Conservation (phyloP, 140 eudicot genomes). For the Cichorium intybus region DNA sequence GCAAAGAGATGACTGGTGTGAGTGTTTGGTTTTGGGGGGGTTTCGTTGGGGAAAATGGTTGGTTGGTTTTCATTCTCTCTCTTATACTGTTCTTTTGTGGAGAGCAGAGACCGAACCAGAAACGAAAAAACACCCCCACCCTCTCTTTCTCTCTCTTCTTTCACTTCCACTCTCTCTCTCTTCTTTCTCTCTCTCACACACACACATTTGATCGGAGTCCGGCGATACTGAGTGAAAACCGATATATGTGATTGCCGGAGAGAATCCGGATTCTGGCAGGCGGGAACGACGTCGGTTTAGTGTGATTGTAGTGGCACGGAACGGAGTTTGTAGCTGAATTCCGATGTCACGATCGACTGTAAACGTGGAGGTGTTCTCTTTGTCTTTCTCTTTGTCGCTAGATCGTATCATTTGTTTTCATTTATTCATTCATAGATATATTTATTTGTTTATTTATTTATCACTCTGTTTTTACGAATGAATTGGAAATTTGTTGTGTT, state of each 20-base stretch:
- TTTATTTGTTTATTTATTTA: background rate
- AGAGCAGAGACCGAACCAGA: conserved; percentile 35
- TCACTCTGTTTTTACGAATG: background rate
- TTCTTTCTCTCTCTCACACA: conserved; percentile 2
- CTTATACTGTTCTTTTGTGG: conserved; percentile 37
- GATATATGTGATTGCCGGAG: conserved; percentile 22
- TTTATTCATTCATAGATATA: too few species aligned
- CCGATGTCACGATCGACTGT: conserved; percentile 37
- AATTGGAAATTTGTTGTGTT: background rate
- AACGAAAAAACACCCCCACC: background rate
- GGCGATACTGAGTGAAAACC: conserved; percentile 5
- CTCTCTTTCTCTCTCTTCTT: conserved; percentile 14
- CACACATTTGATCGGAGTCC: conserved; percentile 19
- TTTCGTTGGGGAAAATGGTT: conserved; percentile 31
- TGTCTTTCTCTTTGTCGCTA: conserved; percentile 23
- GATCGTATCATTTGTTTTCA: too few species aligned
- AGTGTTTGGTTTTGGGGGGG: conserved; percentile 32
- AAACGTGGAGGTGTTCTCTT: conserved; percentile 33
- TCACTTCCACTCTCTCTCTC: conserved; percentile 14
- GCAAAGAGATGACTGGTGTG: conserved; percentile 28
- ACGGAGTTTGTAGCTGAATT: conserved; percentile 38
- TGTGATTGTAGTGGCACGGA: conserved; percentile 22
- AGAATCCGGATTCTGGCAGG: conserved; percentile 6
- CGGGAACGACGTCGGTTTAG: conserved; percentile 2
- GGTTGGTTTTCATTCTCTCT: conserved; percentile 45